Conservation (phyloP, 768 basidiomycete species). For the Galerina sulciceps region DNA sequence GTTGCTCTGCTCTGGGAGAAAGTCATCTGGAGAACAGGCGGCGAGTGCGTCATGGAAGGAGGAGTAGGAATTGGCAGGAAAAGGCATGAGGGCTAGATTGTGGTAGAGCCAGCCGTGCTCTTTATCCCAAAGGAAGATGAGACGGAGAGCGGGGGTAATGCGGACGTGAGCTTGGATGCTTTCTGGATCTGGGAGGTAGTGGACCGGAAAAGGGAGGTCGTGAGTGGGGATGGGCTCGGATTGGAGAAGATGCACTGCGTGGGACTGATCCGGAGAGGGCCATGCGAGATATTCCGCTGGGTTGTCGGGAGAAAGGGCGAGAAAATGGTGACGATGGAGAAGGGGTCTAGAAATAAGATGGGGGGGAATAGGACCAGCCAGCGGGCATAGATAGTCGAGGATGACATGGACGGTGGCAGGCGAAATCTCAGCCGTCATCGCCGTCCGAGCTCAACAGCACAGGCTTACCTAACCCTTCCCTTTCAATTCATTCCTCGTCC, state of each 20-base stretch:
- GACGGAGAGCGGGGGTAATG: conserved; percentile 52
- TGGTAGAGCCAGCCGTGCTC: conserved; percentile 68
- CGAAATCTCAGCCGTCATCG: conserved; percentile 16
- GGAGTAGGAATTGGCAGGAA: conserved; percentile 49
- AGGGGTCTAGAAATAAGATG: conserved; percentile 65
- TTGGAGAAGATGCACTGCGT: conserved; percentile 22
- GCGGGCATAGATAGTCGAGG: conserved; percentile 62
- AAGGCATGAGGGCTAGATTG: conserved; percentile 71
- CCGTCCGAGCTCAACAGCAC: conserved; percentile 20
- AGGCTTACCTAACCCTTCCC: conserved; percentile 31
- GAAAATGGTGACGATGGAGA: conserved; percentile 68
- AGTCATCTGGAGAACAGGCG: conserved; percentile 33
- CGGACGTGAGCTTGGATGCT: conserved; percentile 60
- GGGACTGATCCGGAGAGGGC: conserved; percentile 47
- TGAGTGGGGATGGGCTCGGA: conserved; percentile 15
- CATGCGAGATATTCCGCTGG: conserved; percentile 67
- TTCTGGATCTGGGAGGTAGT: conserved; percentile 52
- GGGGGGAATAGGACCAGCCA: conserved; percentile 54
- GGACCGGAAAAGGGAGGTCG: conserved; percentile 26
- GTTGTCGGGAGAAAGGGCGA: conserved; percentile 53
- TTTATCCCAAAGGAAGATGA: conserved; percentile 72
- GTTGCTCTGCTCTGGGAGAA: conserved; percentile 31
- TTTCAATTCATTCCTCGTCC: conserved; percentile 25
- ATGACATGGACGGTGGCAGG: conserved; percentile 26
- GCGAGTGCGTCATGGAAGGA: conserved; percentile 32